Evolutionary conservation across 1,284 basidiomycete species (phyloP), one percentile per base, ranked within the genome.

Genomic region (Anthracocystis panici-leucophaei): DNA sequence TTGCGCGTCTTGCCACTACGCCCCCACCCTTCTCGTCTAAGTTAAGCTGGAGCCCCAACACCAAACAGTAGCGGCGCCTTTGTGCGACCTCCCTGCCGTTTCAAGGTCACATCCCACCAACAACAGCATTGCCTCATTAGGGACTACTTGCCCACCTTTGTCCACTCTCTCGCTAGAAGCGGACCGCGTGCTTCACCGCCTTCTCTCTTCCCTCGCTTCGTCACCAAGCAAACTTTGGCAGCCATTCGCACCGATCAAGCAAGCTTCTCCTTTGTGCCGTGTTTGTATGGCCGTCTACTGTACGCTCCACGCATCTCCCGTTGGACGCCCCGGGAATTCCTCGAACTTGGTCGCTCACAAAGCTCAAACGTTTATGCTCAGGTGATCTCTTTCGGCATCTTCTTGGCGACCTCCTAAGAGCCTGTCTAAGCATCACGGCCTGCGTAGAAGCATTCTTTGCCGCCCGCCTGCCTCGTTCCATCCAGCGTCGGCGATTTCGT

Each of bases 141-240:
- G 27, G 29, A 6, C n/a, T n/a, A n/a, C n/a, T n/a, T n/a, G n/a
- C 23, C n/a, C 10, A 5, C 20, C 49, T 16, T 46, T n/a, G 31
- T 16, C n/a, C 21, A 35, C 11, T 46, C 50, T 45, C 52, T 45
- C 40, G 40, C 54, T 64, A 64, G 18, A 51, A 57, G 55, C 27
- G 33, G 2, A 64, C 61, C 61, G 61, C 55, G 55, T 64, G 61
- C 42, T 64, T 48, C 31, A 35, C 5, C 18, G 35, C 20, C 40
- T 49, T 57, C 49, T 29, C 2, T 57, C 40, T 41, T 42, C 29
- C 18, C 49, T 64, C 49, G 61, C 61, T 57, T 57, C 40, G 5
- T 23, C 46, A 11, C 10, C 23, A 23, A 18, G 18, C 29, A 10
- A 16, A n/a, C 54, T 56, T 56, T 56, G 42, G 54, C 42, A 16